Evolutionary conservation across 148 eudicot genomes (phyloP), one percentile per base, ranked within the genome.

Genomic region (Selenicereus undatus): DNA sequence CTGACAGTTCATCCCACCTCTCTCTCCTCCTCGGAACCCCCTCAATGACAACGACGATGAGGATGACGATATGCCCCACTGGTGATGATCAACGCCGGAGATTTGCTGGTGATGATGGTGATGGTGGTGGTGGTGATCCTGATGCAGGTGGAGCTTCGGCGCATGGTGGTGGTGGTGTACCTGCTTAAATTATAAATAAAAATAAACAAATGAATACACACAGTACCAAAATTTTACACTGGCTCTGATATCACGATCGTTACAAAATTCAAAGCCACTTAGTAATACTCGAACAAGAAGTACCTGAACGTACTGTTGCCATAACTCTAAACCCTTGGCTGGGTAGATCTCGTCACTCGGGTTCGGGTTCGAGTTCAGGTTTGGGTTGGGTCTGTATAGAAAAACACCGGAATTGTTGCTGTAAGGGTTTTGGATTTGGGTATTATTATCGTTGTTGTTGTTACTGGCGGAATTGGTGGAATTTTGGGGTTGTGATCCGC

Each of bases 251-350:
- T 5, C 43, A 39, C 43, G 5, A 39, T 4, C 3, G 43, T 39
- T 7, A 39, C 43, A 39, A 36, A 39, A 4, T 4, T 39, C 43
- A 39, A 39, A 39, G 0, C 43, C 2, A 4, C 43, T 39, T 39
- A n/a, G n/a, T n/a, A 39, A 4, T 39, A 39, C 43, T 39, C 43
- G 43, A 39, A 39, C 43, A 39, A 4, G 2, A 39, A 39, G 43
- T 39, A 56, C 79, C 29, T 93, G 92, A 18, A 92, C 90, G 80
- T 89, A 87, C 77, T 94, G 94, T 45, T 92, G 94, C 97, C 98
- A 94, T 93, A 91, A 88, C 83, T 91, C 93, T 9, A 95, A 93
- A 68, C 97, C 91, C 84, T 91, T 92, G 32, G 80, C 76, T 69
- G 89, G 89, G 84, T 91, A 89, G 92, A 93, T 93, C 92, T 91